Conservation (phyloP, 768 basidiomycete species). For the Boletellus sp. region DNA sequence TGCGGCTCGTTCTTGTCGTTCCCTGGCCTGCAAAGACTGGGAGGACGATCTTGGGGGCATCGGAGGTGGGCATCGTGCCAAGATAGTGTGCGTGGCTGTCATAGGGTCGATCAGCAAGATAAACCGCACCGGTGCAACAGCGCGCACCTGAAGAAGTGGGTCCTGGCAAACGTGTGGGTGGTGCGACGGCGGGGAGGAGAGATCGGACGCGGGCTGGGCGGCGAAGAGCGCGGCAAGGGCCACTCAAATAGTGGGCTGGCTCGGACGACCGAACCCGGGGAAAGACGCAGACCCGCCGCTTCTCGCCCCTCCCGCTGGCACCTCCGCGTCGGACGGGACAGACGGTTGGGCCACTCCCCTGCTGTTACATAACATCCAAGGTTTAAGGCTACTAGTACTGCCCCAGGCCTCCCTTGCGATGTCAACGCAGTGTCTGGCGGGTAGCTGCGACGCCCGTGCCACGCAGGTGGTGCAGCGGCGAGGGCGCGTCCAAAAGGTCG, state of each 20-base stretch:
- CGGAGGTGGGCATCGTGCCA: slow-evolving; percentile 8
- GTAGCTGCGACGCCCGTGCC: slow-evolving; percentile 2
- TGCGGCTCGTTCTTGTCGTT: slow-evolving; percentile 32
- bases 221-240: neutral
- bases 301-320: slow-evolving; percentile 18
- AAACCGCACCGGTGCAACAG: neutral
- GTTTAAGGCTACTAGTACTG: slow-evolving; percentile 25
- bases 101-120: neutral
- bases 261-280: slow-evolving; percentile 9
- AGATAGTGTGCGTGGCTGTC: neutral
- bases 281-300: slow-evolving; percentile 19
- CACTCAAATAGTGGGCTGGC: slow-evolving; percentile 14
- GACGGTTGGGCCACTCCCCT: slow-evolving; percentile 6
- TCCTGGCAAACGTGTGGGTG: neutral
- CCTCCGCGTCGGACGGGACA: slow-evolving; percentile 13
- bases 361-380: slow-evolving; percentile 24
- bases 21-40: slow-evolving; percentile 62
- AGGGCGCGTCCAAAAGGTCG: neutral
- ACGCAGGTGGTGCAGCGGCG: neutral
- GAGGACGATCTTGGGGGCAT: slow-evolving; percentile 23
- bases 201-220: neutral
- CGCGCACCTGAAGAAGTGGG: slow-evolving; percentile 5
- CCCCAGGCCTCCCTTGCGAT: slow-evolving; percentile 13
- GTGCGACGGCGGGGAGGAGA: neutral
- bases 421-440: slow-evolving; percentile 13